Base-by-base conservation (phyloP, 495 filamentous ascomycete species). In the Sphaerosporella brunnea region DNA sequence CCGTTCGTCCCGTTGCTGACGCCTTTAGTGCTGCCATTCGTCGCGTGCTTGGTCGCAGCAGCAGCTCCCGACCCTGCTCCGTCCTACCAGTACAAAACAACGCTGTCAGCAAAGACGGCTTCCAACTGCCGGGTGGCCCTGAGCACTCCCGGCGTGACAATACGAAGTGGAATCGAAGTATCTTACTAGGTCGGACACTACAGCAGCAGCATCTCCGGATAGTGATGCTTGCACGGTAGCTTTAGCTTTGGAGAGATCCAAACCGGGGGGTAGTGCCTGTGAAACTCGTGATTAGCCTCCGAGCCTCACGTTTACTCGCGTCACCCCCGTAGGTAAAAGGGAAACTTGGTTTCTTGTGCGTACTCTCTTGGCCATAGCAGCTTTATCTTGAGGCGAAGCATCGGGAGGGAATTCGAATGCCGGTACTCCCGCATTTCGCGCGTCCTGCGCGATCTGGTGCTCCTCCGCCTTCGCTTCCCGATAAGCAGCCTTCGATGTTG, bases 331-430 rank as follows among this genome's bases (percentile, higher is more conserved):
- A n/a, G n/a, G n/a, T n/a, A n/a, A n/a, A n/a, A n/a, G n/a, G n/a
- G n/a, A n/a, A n/a, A n/a, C n/a, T n/a, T n/a, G n/a, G n/a, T n/a
- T n/a, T n/a, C n/a, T n/a, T n/a, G n/a, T 34, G 73, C 80, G 47
- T 73, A 95, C 90, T 52, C 78, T 73, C 71, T 71, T 70, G 3
- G 79, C 78, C 51, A 81, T 79, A 20, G 80, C 80, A 39, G 73
- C 77, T 67, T 96, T 96, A 58, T 87, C 73, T 63, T 84, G 83
- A 0, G 82, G 73, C 16, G 72, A 77, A 21, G 87, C 86, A 68
- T 94, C 60, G 2, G 90, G 84, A 60, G 96, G 71, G 65, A 95
- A 96, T 55, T 80, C 75, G 62, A 79, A 85, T 44, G 84, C 88
- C 7, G 76, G 68, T 2, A 75, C 72, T 18, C 90, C 90, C 13